Percentiles rank a stretch among this genome's conserved stretches.
Conservation (phyloP, 139 green algal species). For the Raphidocelis subcapitata region DNA sequence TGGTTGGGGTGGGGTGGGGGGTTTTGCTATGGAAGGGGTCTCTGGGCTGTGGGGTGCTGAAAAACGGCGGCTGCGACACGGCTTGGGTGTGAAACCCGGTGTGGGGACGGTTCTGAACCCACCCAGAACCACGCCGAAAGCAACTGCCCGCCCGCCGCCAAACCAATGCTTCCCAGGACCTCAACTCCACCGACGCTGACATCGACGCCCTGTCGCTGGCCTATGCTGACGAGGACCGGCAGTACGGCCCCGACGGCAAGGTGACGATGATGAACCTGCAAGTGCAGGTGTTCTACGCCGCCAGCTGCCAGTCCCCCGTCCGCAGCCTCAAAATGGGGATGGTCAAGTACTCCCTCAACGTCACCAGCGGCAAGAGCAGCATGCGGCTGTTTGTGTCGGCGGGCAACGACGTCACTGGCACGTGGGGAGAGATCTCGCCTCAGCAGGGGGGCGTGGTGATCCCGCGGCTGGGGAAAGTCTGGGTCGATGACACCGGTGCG, state of each 20-base stretch:
- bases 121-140: too few species aligned
- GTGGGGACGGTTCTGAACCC: too few species aligned
- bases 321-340: constrained; percentile 6
- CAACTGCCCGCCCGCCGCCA: too few species aligned
- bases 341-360: constrained; percentile 31
- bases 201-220: constrained; percentile 4
- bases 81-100: too few species aligned
- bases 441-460: constrained; percentile 39
- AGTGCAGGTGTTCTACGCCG: constrained; percentile 26
- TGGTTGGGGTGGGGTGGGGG: too few species aligned
- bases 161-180: too few species aligned
- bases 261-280: constrained; percentile 11
- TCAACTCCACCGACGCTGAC: too few species aligned
- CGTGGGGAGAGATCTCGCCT: constrained; percentile 34
- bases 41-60: too few species aligned
- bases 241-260: not conserved
- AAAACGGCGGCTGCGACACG: too few species aligned
- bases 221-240: constrained; percentile 7
- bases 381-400: constrained; percentile 47
- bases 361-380: not conserved
- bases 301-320: constrained; percentile 13
- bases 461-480: constrained; percentile 28
- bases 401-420: not conserved
- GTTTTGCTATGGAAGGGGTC: too few species aligned
- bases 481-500: not conserved